Conservation (phyloP, 2,329 filamentous ascomycete species). For the Scedosporium dehoogii region DNA sequence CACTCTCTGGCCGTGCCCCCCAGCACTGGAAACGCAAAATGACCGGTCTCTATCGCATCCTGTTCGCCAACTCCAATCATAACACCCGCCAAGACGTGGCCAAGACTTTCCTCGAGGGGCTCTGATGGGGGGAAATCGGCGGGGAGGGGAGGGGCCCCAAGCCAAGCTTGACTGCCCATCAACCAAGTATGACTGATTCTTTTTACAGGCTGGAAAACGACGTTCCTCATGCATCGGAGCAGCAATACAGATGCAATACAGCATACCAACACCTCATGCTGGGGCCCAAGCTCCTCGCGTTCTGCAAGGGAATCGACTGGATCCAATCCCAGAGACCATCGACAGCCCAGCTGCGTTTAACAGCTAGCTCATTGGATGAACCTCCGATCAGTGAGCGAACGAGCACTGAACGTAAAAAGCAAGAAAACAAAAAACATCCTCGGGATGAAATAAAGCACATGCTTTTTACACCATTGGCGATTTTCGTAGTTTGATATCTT, state of each 20-base stretch:
- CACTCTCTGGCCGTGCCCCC: background rate
- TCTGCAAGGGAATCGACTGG: background rate
- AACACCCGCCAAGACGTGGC: background rate
- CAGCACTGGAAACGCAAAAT: background rate
- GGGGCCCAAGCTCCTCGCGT: conserved; percentile 1
- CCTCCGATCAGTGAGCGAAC: background rate
- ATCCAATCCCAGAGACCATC: background rate
- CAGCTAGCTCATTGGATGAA: background rate
- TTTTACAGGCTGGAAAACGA: background rate
- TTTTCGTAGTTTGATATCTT: background rate
- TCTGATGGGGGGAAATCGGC: background rate
- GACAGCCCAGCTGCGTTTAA: background rate
- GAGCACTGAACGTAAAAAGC: background rate
- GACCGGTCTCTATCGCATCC: background rate
- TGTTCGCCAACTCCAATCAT: background rate
- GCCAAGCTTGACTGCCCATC: background rate
- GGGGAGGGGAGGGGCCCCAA: background rate
- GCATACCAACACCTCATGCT: background rate
- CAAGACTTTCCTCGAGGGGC: background rate
- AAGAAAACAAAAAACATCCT: background rate
- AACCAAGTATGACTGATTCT: background rate
- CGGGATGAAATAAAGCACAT: background rate
- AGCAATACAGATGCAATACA: background rate
- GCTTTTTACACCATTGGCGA: background rate
- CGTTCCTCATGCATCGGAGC: background rate